These are phyloP conservation scores for Anthracocystis setariae DNA, from an alignment of 1,284 basidiomycete genomes.

Conservation along the genomic window DNA sequence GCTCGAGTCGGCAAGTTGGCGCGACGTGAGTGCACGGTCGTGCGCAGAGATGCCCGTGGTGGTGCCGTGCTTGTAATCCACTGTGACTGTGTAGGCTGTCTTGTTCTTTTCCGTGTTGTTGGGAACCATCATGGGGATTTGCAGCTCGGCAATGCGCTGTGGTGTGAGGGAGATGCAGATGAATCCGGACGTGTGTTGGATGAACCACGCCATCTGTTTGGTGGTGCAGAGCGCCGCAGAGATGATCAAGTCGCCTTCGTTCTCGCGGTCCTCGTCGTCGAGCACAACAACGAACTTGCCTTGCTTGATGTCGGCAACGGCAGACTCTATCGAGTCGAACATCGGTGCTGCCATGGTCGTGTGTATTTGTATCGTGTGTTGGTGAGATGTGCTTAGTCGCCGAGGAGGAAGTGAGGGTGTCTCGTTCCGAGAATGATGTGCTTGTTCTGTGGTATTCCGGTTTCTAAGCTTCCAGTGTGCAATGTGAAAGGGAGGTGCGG, in stretches of 20 bases:
- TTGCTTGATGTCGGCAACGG: slow-evolving; percentile 47
- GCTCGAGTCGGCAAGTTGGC: slow-evolving; percentile 75
- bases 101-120: slow-evolving; percentile 89
- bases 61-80: slow-evolving; percentile 92
- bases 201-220: slow-evolving; percentile 99
- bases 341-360: slow-evolving; percentile 14
- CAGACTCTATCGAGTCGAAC: slow-evolving; percentile 59
- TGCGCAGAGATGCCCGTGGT: slow-evolving; percentile 97
- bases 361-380: too few species aligned
- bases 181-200: slow-evolving; percentile 86
- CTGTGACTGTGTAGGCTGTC: slow-evolving; percentile 96
- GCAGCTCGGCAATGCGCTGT: slow-evolving; percentile 80
- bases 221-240: slow-evolving; percentile 74
- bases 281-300: slow-evolving; percentile 66
- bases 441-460: background rate
- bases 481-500: background rate
- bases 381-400: too few species aligned
- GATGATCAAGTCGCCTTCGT: slow-evolving; percentile 66
- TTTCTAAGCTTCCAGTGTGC: too few species aligned
- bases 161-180: slow-evolving; percentile 88
- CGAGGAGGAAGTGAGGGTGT: background rate
- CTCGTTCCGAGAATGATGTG: background rate
- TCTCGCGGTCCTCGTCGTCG: slow-evolving; percentile 67
- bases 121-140: slow-evolving; percentile 92
- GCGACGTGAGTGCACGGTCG: slow-evolving; percentile 87